These are phyloP conservation scores for Mychonastes homosphaera DNA, from an alignment of 139 green algal species.

Conservation along the genomic window DNA sequence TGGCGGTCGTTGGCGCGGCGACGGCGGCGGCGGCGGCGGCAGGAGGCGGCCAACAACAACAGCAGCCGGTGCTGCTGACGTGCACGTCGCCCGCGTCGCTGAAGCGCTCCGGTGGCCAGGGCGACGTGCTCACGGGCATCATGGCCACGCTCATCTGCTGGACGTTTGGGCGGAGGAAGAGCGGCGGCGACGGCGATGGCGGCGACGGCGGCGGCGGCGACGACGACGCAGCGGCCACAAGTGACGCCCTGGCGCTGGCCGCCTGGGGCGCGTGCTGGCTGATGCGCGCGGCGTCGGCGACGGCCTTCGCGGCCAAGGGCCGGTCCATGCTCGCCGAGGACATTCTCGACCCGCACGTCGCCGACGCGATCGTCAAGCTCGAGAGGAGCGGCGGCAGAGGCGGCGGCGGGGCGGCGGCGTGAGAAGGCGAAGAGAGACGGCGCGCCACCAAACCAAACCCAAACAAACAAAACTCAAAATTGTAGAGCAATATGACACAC, in stretches of 20 bases:
- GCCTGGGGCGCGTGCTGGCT: constrained; percentile 26
- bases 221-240: neutral
- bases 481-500: too few species aligned
- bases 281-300: constrained; percentile 19
- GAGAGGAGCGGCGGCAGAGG: too few species aligned
- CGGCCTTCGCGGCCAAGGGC: constrained; percentile 16
- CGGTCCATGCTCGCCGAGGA: constrained; percentile 36
- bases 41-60: too few species aligned
- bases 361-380: too few species aligned
- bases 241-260: constrained; percentile 13
- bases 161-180: neutral
- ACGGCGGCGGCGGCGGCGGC: neutral
- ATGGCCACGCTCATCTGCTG: constrained; percentile 19
- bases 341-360: too few species aligned
- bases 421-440: too few species aligned
- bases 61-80: constrained; percentile 9
- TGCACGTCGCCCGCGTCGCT: constrained; percentile 19
- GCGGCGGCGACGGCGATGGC: neutral
- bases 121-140: constrained; percentile 42
- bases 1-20: constrained; percentile 17
- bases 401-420: too few species aligned
- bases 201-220: neutral
- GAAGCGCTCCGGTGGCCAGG: constrained; percentile 51
- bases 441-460: too few species aligned
- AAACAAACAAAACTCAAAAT: too few species aligned